A percentile compares a stretch with the other conserved stretches of the same genome.
These are phyloP conservation scores for Plasmodium relictum DNA, from an alignment of 169 alveolate genomes.

Conservation along the genomic window DNA sequence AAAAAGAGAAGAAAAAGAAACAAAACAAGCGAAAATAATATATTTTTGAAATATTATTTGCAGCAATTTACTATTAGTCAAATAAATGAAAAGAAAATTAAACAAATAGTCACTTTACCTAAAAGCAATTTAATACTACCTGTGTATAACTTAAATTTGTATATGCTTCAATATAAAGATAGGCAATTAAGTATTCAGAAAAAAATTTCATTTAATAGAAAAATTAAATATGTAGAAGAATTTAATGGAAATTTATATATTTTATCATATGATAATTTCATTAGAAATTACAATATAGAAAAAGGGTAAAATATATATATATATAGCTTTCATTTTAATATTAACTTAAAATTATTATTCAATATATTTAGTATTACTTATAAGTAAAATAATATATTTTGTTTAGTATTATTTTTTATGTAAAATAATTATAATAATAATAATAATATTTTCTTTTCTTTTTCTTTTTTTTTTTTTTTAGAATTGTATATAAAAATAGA, in stretches of 20 bases:
- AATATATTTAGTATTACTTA: too few species aligned
- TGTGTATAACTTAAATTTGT: slow-evolving; percentile 22
- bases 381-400: too few species aligned
- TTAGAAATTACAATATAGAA: slow-evolving; percentile 39
- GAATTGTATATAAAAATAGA: slow-evolving; percentile 50
- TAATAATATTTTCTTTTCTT: not conserved
- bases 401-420: too few species aligned
- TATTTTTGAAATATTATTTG: slow-evolving; percentile 40
- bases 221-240: slow-evolving; percentile 46
- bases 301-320: slow-evolving; percentile 51
- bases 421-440: too few species aligned
- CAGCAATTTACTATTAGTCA: slow-evolving; percentile 16
- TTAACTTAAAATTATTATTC: too few species aligned
- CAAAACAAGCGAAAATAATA: slow-evolving; percentile 35
- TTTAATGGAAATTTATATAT: slow-evolving; percentile 34
- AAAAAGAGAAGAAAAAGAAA: slow-evolving; percentile 19
- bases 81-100: slow-evolving; percentile 46
- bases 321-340: not conserved
- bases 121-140: slow-evolving; percentile 45
- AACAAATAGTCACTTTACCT: slow-evolving; percentile 55
- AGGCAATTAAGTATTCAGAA: slow-evolving; percentile 26
- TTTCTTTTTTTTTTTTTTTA: slow-evolving; percentile 11
- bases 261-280: slow-evolving; percentile 29
- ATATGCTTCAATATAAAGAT: slow-evolving; percentile 54
- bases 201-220: slow-evolving; percentile 28